These are phyloP conservation scores for Pythium rishiriense DNA, from an alignment of 352 stramenopile species.

Conservation along the genomic window DNA sequence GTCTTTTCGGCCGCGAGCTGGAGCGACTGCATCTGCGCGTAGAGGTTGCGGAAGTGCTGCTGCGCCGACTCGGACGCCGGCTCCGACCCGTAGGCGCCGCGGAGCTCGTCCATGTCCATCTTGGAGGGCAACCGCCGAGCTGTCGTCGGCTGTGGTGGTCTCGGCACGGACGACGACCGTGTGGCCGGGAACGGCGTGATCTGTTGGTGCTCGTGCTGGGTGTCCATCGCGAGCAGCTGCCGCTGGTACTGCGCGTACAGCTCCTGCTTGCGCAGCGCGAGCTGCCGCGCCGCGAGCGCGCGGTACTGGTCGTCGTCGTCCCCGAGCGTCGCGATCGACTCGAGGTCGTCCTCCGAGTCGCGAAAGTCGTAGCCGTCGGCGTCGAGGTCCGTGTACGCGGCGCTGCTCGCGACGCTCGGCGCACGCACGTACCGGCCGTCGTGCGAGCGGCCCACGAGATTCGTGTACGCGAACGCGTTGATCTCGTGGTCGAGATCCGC, in stretches of 20 bases:
- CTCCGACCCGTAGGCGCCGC: too few species aligned
- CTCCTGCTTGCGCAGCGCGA: slow-evolving; percentile 2
- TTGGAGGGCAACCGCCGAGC: background rate
- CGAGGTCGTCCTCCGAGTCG: slow-evolving; percentile 8
- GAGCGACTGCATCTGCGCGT: slow-evolving; percentile 24
- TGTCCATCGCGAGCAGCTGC: background rate
- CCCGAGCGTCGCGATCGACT: slow-evolving; percentile 4
- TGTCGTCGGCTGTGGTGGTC: background rate
- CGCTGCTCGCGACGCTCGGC: slow-evolving; percentile 3
- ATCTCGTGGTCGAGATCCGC: slow-evolving; percentile 4
- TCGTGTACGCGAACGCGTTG: slow-evolving; percentile 5
- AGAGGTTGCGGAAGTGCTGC: slow-evolving; percentile 7
- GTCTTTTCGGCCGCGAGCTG: slow-evolving; percentile 20
- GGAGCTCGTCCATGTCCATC: background rate
- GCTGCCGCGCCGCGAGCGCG: background rate
- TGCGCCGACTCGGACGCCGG: background rate
- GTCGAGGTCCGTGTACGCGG: slow-evolving; percentile 3
- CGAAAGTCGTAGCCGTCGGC: slow-evolving; percentile 6
- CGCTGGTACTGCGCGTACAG: slow-evolving; percentile 12
- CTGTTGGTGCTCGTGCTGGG: background rate
- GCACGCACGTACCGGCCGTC: background rate
- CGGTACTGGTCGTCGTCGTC: background rate
- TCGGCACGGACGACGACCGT: background rate
- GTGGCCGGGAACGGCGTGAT: background rate
- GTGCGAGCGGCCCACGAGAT: background rate